A percentile compares a stretch with the other conserved stretches of the same genome.
phyloP scores from a whole-genome alignment of 306 rosid species.

The Medicago ruthenica region DNA sequence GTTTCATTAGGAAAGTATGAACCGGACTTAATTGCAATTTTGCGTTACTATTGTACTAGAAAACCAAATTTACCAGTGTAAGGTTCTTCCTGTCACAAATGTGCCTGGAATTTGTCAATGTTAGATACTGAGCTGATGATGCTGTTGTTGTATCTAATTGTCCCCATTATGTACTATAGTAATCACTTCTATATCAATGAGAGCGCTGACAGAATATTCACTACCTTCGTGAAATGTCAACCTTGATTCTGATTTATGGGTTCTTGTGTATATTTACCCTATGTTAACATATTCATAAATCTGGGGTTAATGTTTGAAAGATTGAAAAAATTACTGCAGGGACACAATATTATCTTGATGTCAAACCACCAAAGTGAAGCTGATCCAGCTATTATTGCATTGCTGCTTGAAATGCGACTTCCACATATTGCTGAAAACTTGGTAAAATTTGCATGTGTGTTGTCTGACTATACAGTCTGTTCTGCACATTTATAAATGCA shows the following conservation, averaged over 20 bases:
- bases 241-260: conserved; percentile 35
- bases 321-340: conserved; percentile 62
- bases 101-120: conserved; percentile 36
- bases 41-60: conserved; percentile 23
- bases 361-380: conserved; percentile 99
- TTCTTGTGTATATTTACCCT: conserved; percentile 31
- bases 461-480: conserved; percentile 19
- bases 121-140: conserved; percentile 38
- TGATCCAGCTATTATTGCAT: conserved; percentile 91
- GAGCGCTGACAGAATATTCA: conserved; percentile 12
- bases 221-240: conserved; percentile 29
- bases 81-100: conserved; percentile 42
- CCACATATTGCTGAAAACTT: conserved; percentile 78
- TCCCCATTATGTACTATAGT: conserved; percentile 11
- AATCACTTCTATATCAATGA: conserved; percentile 27
- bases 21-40: conserved; percentile 12
- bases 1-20: conserved; percentile 40
- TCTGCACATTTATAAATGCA: conserved; percentile 38
- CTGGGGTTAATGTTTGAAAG: conserved; percentile 38
- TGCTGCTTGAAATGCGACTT: conserved; percentile 79
- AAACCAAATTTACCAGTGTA: conserved; percentile 7
- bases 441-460: conserved; percentile 54
- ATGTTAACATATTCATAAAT: conserved; percentile 35
- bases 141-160: conserved; percentile 28
- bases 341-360: conserved; percentile 90